Evolutionary conservation across 495 filamentous ascomycete species (phyloP).

Genomic region (Penicillium manginii): DNA sequence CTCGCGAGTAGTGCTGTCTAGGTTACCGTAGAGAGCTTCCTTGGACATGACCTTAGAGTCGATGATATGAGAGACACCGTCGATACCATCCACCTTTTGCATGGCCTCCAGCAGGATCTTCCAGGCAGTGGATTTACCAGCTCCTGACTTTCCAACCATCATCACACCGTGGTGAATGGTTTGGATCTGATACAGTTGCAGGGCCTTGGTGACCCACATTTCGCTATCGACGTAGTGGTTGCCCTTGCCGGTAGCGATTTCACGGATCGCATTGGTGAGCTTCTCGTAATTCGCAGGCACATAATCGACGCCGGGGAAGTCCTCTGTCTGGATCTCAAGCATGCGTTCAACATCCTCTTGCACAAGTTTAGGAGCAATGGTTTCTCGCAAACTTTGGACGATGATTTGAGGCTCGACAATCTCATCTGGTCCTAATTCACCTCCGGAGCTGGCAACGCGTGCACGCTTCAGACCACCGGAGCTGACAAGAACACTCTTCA

Average conservation of each 20-base stretch:
- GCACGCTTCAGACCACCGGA: conserved; percentile 94
- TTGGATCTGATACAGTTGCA: conserved; percentile 97
- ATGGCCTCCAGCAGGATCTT: conserved; percentile 91
- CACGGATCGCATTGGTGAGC: conserved; percentile 78
- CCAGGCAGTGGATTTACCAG: conserved; percentile 95
- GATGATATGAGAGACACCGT: conserved; percentile 96
- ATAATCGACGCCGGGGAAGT: conserved; percentile 93
- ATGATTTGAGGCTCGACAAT: conserved; percentile 96
- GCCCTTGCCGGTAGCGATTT: conserved; percentile 79
- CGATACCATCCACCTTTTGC: conserved; percentile 84
- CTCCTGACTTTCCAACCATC: conserved; percentile 97
- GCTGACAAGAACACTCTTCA: conserved; percentile 98
- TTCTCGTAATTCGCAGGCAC: conserved; percentile 81
- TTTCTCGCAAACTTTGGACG: conserved; percentile 96
- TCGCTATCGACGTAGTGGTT: conserved; percentile 86
- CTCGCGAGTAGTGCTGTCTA: conserved; percentile 95
- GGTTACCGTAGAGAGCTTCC: conserved; percentile 89
- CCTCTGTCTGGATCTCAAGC: conserved; percentile 78
- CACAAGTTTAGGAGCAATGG: conserved; percentile 96
- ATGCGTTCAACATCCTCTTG: conserved; percentile 86
- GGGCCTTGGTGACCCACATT: conserved; percentile 93
- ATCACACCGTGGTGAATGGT: conserved; percentile 98
- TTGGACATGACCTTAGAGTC: conserved; percentile 99
- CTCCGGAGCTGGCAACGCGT: conserved; percentile 62
- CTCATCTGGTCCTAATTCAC: conserved; percentile 66